Evolutionary conservation across 805 yeast genomes (phyloP).

Genomic region (Yamadazyma nakazawae): DNA sequence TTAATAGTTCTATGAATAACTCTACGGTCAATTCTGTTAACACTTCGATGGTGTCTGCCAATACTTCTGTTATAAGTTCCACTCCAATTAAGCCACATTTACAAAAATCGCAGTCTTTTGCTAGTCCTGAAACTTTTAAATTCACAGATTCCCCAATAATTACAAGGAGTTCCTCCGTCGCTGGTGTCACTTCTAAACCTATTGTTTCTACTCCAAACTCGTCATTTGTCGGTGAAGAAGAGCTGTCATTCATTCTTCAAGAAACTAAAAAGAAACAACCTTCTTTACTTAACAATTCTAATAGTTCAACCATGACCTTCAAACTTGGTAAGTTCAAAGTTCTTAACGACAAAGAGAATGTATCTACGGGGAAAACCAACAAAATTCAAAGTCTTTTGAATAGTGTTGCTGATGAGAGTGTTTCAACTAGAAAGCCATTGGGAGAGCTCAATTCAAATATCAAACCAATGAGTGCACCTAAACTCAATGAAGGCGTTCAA

Average conservation of each 20-base stretch:
- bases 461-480: conserved; percentile 5
- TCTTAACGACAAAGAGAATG: conserved; percentile 19
- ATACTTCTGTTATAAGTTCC: conserved; percentile 18
- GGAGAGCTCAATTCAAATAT: conserved; percentile 20
- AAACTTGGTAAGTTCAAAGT: conserved; percentile 26
- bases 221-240: conserved; percentile 16
- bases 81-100: conserved; percentile 25
- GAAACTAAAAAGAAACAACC: conserved; percentile 38
- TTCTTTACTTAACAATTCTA: conserved; percentile 24
- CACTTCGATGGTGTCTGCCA: conserved; percentile 3
- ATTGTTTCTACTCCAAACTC: conserved; percentile 15
- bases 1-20: conserved; percentile 8
- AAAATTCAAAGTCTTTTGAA: conserved; percentile 20
- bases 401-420: conserved; percentile 12
- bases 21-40: conserved; percentile 4
- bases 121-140: conserved; percentile 17
- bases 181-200: not conserved
- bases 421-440: conserved; percentile 24
- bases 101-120: conserved; percentile 22
- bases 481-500: conserved; percentile 32
- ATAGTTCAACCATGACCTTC: conserved; percentile 33
- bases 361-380: conserved; percentile 11
- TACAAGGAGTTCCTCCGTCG: conserved; percentile 18
- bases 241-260: conserved; percentile 7
- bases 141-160: conserved; percentile 18